These are phyloP conservation scores for Tolypocladium ophioglossoides DNA, from an alignment of 2,329 filamentous ascomycete species.

Conservation along the genomic window DNA sequence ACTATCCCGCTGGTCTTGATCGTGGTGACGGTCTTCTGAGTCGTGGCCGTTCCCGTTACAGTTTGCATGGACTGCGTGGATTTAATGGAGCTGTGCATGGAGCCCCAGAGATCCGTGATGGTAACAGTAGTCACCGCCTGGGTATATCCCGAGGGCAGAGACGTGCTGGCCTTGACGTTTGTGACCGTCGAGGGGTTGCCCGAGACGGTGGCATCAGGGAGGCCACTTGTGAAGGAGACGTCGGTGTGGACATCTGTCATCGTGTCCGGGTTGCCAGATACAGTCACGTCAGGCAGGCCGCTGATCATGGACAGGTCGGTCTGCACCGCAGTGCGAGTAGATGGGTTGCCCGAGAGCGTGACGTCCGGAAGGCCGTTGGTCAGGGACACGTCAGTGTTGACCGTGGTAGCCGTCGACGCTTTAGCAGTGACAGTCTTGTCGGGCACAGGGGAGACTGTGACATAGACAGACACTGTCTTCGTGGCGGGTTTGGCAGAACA, in stretches of 20 bases:
- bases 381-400: slow-evolving; percentile 2
- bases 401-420: slow-evolving; percentile 2
- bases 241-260: slow-evolving; percentile 18
- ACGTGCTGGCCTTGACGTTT: slow-evolving; percentile 13
- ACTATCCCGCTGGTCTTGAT: slow-evolving; percentile 16
- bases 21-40: slow-evolving; percentile 14
- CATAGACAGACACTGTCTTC: slow-evolving; percentile 10
- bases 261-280: slow-evolving; percentile 17
- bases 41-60: neutral
- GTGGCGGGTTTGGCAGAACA: slow-evolving; percentile 12
- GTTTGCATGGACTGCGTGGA: neutral
- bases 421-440: slow-evolving; percentile 16
- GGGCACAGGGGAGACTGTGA: slow-evolving; percentile 11
- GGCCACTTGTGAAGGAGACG: slow-evolving; percentile 15
- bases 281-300: slow-evolving; percentile 14
- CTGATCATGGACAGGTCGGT: slow-evolving; percentile 12
- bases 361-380: slow-evolving; percentile 13
- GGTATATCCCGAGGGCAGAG: slow-evolving; percentile 6
- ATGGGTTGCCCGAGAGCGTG: slow-evolving; percentile 17
- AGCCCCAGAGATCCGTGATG: slow-evolving; percentile 19
- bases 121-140: slow-evolving; percentile 12
- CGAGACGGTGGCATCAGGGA: slow-evolving; percentile 21
- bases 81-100: neutral
- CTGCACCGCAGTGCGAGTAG: slow-evolving; percentile 11
- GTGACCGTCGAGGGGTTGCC: slow-evolving; percentile 21